Evolutionary conservation across 305 asterid genomes (phyloP), one percentile per base, ranked within the genome.

Genomic region (Fraxinus sp.): DNA sequence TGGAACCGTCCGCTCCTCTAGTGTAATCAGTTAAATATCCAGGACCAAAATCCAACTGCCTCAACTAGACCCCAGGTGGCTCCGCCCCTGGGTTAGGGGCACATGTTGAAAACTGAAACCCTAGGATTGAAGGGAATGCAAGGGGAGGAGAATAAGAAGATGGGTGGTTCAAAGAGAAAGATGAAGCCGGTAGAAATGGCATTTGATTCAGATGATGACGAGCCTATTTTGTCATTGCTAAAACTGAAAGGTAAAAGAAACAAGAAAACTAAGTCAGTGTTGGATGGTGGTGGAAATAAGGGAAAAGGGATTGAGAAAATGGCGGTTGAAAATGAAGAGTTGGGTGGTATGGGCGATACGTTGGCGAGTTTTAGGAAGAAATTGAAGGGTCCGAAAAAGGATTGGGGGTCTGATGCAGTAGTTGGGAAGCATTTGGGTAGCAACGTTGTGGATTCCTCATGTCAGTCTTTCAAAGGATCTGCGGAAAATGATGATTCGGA

Each of bases 281-380:
- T 82, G 10, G 90, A 87, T 83, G 92, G 89, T 37, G 88, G 88
- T 64, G 88, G 79, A 16, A 88, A 82, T 77, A 87, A 87, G 77
- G 87, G 66, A 57, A 89, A 84, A 80, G 85, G 83, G 86, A 85
- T 79, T 86, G 89, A 80, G 37, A 91, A 89, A 85, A 22, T 85
- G 80, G 89, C 16, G 80, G 86, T 49, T 37, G 86, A 85, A 87
- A 93, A 83, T 73, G 91, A 87, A 46, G 97, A 95, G 80, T 83
- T 91, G 79, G 93, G 87, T 77, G 93, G 93, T 79, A 93, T 97
- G 99, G 92, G 93, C 77, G 99, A 97, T 64, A 97, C 99, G 5
- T 89, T 97, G 89, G 99, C 98, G 8, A 93, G 78, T 86, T 93
- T 95, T 80, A 91, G 93, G 92, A 95, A 91, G 89, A 95, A 95